Evolutionary conservation across 768 basidiomycete genomes (phyloP).

Genomic region (Boletus rex-veris): DNA sequence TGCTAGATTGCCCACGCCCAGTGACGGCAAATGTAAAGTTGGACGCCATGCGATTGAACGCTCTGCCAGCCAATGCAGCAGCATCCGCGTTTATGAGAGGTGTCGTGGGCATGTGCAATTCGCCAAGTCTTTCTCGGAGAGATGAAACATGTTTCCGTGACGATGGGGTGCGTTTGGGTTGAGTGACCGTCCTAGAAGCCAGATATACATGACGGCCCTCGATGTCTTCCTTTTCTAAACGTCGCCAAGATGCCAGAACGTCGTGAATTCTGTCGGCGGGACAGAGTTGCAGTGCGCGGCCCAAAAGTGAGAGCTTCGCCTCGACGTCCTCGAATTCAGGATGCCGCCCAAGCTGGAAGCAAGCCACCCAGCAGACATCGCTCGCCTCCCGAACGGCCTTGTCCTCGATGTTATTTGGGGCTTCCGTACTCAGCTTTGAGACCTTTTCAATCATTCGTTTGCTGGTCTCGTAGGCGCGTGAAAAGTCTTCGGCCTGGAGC

Average conservation of each 20-base stretch:
- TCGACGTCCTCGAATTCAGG: slow-evolving; percentile 66
- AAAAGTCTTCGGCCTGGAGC: slow-evolving; percentile 76
- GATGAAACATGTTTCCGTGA: slow-evolving; percentile 45
- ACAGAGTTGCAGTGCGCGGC: slow-evolving; percentile 81
- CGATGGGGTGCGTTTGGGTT: slow-evolving; percentile 15
- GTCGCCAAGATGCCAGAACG: slow-evolving; percentile 75
- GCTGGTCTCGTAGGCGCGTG: slow-evolving; percentile 65
- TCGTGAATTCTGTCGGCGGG: slow-evolving; percentile 77
- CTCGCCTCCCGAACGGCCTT: slow-evolving; percentile 53
- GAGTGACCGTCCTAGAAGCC: slow-evolving; percentile 20
- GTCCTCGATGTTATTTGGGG: slow-evolving; percentile 33
- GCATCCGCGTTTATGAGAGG: slow-evolving; percentile 71
- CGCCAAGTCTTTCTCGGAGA: slow-evolving; percentile 58
- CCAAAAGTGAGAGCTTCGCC: slow-evolving; percentile 68
- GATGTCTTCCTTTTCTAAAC: slow-evolving; percentile 64
- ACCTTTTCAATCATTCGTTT: slow-evolving; percentile 69
- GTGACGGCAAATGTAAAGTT: slow-evolving; percentile 69
- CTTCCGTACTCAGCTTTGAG: slow-evolving; percentile 41
- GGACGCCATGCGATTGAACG: slow-evolving; percentile 74
- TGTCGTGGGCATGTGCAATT: slow-evolving; percentile 65
- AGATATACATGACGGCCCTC: slow-evolving; percentile 46
- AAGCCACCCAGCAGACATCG: slow-evolving; percentile 88
- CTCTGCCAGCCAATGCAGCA: slow-evolving; percentile 72
- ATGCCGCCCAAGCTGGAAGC: slow-evolving; percentile 84
- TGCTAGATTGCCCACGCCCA: slow-evolving; percentile 31